Evolutionary conservation across 352 stramenopile genomes (phyloP).

Genomic region (Pythium myriotylum): DNA sequence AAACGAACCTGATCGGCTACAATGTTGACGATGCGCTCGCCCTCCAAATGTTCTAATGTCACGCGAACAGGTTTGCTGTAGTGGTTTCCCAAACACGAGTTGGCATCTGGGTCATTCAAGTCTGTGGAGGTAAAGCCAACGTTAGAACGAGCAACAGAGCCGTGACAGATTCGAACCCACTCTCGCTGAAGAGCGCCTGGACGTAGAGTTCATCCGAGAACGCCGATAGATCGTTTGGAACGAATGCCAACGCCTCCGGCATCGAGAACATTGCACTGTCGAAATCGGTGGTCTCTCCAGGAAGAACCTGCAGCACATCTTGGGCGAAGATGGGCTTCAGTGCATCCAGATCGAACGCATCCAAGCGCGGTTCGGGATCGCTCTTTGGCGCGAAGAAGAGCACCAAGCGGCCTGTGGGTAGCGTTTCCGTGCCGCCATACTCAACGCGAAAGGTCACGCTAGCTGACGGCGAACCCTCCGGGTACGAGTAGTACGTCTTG

Average conservation of each 20-base stretch:
- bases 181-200: slow-evolving; percentile 66
- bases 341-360: slow-evolving; percentile 59
- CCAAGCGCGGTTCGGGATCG: slow-evolving; percentile 52
- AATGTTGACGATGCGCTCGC: slow-evolving; percentile 44
- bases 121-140: slow-evolving; percentile 33
- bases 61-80: slow-evolving; percentile 60
- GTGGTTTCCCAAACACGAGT: slow-evolving; percentile 59
- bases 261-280: slow-evolving; percentile 63
- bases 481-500: slow-evolving; percentile 63
- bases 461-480: slow-evolving; percentile 47
- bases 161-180: too few species aligned
- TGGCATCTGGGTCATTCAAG: slow-evolving; percentile 66
- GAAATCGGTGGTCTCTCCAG: slow-evolving; percentile 63
- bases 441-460: slow-evolving; percentile 60
- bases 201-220: slow-evolving; percentile 56
- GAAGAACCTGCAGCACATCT: slow-evolving; percentile 57
- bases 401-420: slow-evolving; percentile 53
- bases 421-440: slow-evolving; percentile 40
- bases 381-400: slow-evolving; percentile 59
- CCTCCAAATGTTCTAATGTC: slow-evolving; percentile 29
- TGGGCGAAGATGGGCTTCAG: slow-evolving; percentile 67
- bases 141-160: too few species aligned
- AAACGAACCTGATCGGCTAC: slow-evolving; percentile 63
- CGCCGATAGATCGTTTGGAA: slow-evolving; percentile 50
- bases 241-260: slow-evolving; percentile 60